Conservation (phyloP, 345 rosid species). For the Combretum micranthum region DNA sequence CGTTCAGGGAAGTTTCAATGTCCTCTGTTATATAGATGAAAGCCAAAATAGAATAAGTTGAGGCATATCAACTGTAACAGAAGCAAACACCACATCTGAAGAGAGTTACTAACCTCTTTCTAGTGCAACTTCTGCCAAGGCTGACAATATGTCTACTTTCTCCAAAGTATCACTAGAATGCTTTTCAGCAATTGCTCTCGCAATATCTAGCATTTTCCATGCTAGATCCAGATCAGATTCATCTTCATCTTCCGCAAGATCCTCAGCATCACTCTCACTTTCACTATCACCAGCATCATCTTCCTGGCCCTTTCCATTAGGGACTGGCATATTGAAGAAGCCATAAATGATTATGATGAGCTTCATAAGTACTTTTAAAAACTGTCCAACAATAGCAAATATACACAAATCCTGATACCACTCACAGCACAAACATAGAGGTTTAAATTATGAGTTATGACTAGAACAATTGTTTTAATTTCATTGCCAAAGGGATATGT, state of each 20-base stretch:
- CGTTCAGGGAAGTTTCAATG: constrained; percentile 80
- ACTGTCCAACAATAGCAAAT: neutral
- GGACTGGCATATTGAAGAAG: constrained; percentile 19
- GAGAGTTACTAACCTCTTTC: constrained; percentile 67
- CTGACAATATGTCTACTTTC: constrained; percentile 75
- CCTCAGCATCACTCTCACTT: constrained; percentile 39
- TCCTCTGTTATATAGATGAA: constrained; percentile 51
- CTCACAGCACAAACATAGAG: too few species aligned
- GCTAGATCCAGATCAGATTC: constrained; percentile 91
- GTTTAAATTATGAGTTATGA: too few species aligned
- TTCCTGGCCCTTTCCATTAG: constrained; percentile 40
- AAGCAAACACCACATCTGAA: neutral
- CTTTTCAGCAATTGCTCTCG: constrained; percentile 82
- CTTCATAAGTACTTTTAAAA: neutral
- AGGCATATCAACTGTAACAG: too few species aligned
- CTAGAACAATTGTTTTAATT: too few species aligned
- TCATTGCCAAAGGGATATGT: too few species aligned
- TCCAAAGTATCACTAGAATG: constrained; percentile 55
- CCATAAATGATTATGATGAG: neutral
- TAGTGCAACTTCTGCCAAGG: constrained; percentile 77
- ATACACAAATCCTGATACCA: too few species aligned
- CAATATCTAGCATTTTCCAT: constrained; percentile 92
- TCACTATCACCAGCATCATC: constrained; percentile 37
- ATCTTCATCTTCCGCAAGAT: constrained; percentile 73
- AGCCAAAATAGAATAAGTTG: too few species aligned